Evolutionary conservation across 148 eudicot genomes (phyloP).

Genomic region (Selenicereus undatus): DNA sequence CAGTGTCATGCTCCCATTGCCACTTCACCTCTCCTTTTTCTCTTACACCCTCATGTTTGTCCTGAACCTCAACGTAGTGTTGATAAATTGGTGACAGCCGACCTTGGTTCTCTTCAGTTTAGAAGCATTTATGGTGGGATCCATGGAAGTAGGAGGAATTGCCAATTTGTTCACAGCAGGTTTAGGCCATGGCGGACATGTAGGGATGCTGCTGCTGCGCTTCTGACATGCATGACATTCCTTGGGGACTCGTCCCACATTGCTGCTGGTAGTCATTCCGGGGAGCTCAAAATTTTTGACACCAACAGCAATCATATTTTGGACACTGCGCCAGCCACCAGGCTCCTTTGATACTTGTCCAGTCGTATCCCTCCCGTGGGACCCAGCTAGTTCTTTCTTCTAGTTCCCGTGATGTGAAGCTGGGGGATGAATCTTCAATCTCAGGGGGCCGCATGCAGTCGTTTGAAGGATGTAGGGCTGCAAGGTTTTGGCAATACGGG

Average conservation of each 20-base stretch:
- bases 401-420: slow-evolving; percentile 71
- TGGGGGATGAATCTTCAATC: slow-evolving; percentile 84
- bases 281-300: slow-evolving; percentile 87
- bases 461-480: slow-evolving; percentile 80
- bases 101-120: slow-evolving; percentile 72
- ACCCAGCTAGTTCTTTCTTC: slow-evolving; percentile 74
- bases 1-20: slow-evolving; percentile 98
- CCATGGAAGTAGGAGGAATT: slow-evolving; percentile 76
- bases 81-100: slow-evolving; percentile 82
- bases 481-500: slow-evolving; percentile 70
- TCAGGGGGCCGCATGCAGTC: slow-evolving; percentile 76
- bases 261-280: slow-evolving; percentile 80
- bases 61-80: slow-evolving; percentile 85
- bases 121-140: slow-evolving; percentile 85
- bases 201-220: slow-evolving; percentile 66
- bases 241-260: slow-evolving; percentile 81
- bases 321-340: slow-evolving; percentile 70
- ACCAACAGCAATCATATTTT: slow-evolving; percentile 57
- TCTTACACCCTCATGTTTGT: slow-evolving; percentile 89
- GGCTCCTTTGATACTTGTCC: slow-evolving; percentile 56
- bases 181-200: slow-evolving; percentile 92
- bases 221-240: slow-evolving; percentile 76
- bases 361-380: slow-evolving; percentile 54
- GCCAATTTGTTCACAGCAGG: slow-evolving; percentile 86
- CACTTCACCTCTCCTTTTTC: slow-evolving; percentile 90